Percentiles rank a stretch among this genome's conserved stretches.
phyloP scores from a whole-genome alignment of 495 filamentous ascomycete species.

The Amorphotheca resinae region DNA sequence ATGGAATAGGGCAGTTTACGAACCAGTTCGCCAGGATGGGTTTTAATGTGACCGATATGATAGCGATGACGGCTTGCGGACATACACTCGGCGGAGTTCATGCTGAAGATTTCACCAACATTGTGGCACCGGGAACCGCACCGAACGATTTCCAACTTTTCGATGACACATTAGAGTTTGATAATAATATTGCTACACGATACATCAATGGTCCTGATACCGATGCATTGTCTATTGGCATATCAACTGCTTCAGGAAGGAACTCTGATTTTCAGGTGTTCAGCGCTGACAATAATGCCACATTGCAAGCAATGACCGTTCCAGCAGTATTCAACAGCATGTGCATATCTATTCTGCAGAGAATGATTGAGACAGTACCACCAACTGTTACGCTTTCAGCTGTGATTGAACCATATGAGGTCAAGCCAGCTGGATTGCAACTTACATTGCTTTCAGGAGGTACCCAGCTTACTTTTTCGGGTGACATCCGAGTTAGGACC shows the following conservation, averaged over 20 bases:
- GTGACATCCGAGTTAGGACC: conserved; percentile 30
- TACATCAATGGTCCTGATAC: conserved; percentile 40
- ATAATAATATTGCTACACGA: conserved; percentile 43
- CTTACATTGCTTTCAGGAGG: conserved; percentile 27
- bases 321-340: conserved; percentile 29
- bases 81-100: conserved; percentile 52
- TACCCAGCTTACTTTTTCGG: conserved; percentile 24
- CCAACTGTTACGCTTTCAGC: conserved; percentile 38
- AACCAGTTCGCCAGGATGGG: conserved; percentile 46
- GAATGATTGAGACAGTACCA: conserved; percentile 47
- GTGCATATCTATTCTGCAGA: conserved; percentile 40
- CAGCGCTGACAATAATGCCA: conserved; percentile 41
- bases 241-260: conserved; percentile 24
- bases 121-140: conserved; percentile 34
- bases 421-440: conserved; percentile 41
- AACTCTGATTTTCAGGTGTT: conserved; percentile 47
- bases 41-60: conserved; percentile 43
- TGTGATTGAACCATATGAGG: conserved; percentile 41
- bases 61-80: conserved; percentile 47
- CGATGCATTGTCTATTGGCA: conserved; percentile 40
- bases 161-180: conserved; percentile 34
- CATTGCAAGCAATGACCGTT: conserved; percentile 35
- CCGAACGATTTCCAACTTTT: conserved; percentile 32
- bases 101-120: conserved; percentile 37
- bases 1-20: conserved; percentile 35